A percentile compares a stretch with the other conserved stretches of the same genome.
Conservation (phyloP, 208 protist species). For the Crithidia brevicula region DNA sequence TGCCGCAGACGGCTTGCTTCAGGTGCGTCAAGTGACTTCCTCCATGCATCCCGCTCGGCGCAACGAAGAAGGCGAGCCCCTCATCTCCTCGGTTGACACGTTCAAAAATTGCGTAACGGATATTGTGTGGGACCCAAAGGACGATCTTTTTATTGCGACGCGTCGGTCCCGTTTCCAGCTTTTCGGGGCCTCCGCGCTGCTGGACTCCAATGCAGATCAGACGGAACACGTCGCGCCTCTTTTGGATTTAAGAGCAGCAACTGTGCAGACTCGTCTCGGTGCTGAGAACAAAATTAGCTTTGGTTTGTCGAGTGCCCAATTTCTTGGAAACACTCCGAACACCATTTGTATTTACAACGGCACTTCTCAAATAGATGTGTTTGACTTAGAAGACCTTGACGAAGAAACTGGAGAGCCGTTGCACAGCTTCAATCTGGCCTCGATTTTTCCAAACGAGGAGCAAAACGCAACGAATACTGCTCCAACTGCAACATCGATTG, state of each 20-base stretch:
- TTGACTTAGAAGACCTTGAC: slow-evolving; percentile 82
- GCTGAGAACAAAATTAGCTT: slow-evolving; percentile 37
- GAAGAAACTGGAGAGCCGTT: slow-evolving; percentile 57
- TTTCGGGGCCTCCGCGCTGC: slow-evolving; percentile 7
- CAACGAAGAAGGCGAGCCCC: slow-evolving; percentile 12
- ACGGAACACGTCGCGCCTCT: not conserved
- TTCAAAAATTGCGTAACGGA: slow-evolving; percentile 30
- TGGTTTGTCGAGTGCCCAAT: slow-evolving; percentile 59
- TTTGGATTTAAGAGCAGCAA: slow-evolving; percentile 12
- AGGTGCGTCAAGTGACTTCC: slow-evolving; percentile 1
- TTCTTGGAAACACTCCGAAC: slow-evolving; percentile 55
- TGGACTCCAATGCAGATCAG: not conserved
- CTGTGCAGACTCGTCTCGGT: slow-evolving; percentile 15
- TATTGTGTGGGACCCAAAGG: slow-evolving; percentile 26
- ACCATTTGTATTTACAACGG: slow-evolving; percentile 49
- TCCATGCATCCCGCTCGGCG: slow-evolving; percentile 9
- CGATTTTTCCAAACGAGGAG: not conserved
- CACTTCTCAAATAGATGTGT: slow-evolving; percentile 53
- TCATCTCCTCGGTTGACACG: slow-evolving; percentile 13
- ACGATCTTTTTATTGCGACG: slow-evolving; percentile 26
- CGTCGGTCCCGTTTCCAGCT: slow-evolving; percentile 33
- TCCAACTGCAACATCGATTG: slow-evolving; percentile 35
- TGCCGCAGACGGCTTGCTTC: not conserved
- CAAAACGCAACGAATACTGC: not conserved
- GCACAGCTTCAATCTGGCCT: slow-evolving; percentile 42